phyloP scores from a whole-genome alignment of 176 grass and related monocot species.

The Ensete ventricosum region DNA sequence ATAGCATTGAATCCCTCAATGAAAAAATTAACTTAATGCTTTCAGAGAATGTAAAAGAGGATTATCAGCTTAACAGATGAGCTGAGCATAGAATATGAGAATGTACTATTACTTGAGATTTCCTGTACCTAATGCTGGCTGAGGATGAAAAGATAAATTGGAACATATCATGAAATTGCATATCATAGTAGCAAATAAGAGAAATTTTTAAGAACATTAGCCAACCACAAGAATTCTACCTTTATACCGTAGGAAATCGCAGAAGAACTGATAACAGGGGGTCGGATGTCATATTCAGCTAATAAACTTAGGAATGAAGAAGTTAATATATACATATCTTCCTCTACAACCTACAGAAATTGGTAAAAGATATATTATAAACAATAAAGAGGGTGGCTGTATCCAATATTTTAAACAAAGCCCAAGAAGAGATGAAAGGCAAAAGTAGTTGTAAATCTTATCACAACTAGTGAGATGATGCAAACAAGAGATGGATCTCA shows the following conservation, averaged over 20 bases:
- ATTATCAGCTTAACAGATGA: not conserved
- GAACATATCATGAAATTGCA: too few species aligned
- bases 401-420: not conserved
- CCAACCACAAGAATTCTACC: slow-evolving; percentile 30
- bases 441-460: not conserved
- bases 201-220: not conserved
- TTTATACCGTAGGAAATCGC: slow-evolving; percentile 56
- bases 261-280: slow-evolving; percentile 67
- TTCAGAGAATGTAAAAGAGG: not conserved
- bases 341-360: slow-evolving; percentile 66
- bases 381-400: not conserved
- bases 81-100: too few species aligned
- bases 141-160: too few species aligned
- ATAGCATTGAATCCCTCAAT: not conserved
- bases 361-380: slow-evolving; percentile 16
- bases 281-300: slow-evolving; percentile 62
- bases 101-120: too few species aligned
- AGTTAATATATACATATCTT: slow-evolving; percentile 82
- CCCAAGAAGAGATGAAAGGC: not conserved
- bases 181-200: not conserved
- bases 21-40: not conserved
- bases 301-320: slow-evolving; percentile 85
- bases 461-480: not conserved
- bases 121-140: too few species aligned
- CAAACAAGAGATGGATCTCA: not conserved